Evolutionary conservation across 2,329 filamentous ascomycete genomes (phyloP).

Genomic region (Hymenotorrendiella dingleyae): DNA sequence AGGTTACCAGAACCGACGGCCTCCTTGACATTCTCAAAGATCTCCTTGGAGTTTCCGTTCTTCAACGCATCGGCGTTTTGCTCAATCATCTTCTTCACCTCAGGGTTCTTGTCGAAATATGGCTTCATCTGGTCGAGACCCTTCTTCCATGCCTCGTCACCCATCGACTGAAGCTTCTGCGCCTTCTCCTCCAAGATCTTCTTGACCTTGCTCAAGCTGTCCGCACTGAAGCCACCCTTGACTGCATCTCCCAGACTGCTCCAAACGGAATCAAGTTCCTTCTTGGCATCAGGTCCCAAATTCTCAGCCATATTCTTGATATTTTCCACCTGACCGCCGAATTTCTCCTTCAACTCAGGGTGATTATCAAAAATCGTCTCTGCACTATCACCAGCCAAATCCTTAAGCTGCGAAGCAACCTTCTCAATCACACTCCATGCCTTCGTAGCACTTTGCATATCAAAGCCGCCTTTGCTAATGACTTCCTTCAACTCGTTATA

Average conservation of each 20-base stretch:
- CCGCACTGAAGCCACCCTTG: constrained; percentile 51
- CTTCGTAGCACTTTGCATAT: constrained; percentile 54
- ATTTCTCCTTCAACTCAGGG: constrained; percentile 64
- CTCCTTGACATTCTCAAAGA: constrained; percentile 57
- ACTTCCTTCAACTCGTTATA: constrained; percentile 62
- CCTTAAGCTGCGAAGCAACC: constrained; percentile 51
- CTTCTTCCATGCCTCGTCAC: constrained; percentile 68
- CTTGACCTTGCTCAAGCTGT: constrained; percentile 46
- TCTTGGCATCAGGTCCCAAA: constrained; percentile 71
- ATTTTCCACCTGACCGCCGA: constrained; percentile 62
- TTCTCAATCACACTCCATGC: constrained; percentile 59
- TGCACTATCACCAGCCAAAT: constrained; percentile 56
- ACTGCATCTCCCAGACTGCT: constrained; percentile 58
- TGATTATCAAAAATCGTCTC: constrained; percentile 67
- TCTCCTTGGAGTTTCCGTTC: constrained; percentile 57
- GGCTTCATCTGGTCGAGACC: constrained; percentile 66
- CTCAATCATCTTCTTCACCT: constrained; percentile 67
- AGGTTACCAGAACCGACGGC: constrained; percentile 57
- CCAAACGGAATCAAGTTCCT: constrained; percentile 69
- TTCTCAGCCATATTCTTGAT: constrained; percentile 63
- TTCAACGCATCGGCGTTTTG: constrained; percentile 64
- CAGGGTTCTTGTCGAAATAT: constrained; percentile 68
- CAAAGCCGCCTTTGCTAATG: constrained; percentile 53
- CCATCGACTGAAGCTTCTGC: constrained; percentile 59
- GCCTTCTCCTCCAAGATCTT: constrained; percentile 66